Evolutionary conservation across 331 rosid genomes (phyloP), one percentile per base, ranked within the genome.

Genomic region (Malus hybrid): DNA sequence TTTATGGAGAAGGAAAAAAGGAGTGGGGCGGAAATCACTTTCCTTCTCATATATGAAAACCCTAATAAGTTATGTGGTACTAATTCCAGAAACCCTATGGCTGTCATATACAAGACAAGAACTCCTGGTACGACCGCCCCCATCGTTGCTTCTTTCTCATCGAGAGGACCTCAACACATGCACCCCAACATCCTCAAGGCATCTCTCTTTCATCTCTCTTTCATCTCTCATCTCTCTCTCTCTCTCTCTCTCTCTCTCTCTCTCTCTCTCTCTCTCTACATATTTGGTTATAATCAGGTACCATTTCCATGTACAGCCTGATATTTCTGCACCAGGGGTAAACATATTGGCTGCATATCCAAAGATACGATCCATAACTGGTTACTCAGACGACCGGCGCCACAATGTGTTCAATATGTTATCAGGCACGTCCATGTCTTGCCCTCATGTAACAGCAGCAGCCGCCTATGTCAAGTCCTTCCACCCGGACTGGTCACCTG

Each of bases 401-500:
- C 52, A 80, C 44, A 28, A 60, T 1, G 61, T 85, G 20, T 93
- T 84, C 74, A 90, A 90, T 55, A 86, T 93, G 42, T 3, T 88
- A 6, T 93, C 97, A 42, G 97, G 98, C 67, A 91, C 98, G 29
- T 93, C 97, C 27, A 93, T 93, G 97, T 74, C 98, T 12, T 89
- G 93, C 81, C 97, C 97, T 14, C 98, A 93, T 71, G 98, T 70
- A 22, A 16, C 82, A 3, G 96, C 87, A 3, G 86, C 96, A 12
- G 96, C 97, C 14, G 96, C 94, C 44, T 90, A 84, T 63, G 87
- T 91, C 89, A 90, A 90, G 84, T 81, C 96, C 77, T 86, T 90
- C 83, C 98, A 93, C 83, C 96, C 96, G 8, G 83, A 87, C n/a
- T 91, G 98, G 98, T 87, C 87, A 33, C 97, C 97, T 32, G 90